Conservation (phyloP, 108 stramenopile genomes). For the Pseudonitzschia multistriata region DNA sequence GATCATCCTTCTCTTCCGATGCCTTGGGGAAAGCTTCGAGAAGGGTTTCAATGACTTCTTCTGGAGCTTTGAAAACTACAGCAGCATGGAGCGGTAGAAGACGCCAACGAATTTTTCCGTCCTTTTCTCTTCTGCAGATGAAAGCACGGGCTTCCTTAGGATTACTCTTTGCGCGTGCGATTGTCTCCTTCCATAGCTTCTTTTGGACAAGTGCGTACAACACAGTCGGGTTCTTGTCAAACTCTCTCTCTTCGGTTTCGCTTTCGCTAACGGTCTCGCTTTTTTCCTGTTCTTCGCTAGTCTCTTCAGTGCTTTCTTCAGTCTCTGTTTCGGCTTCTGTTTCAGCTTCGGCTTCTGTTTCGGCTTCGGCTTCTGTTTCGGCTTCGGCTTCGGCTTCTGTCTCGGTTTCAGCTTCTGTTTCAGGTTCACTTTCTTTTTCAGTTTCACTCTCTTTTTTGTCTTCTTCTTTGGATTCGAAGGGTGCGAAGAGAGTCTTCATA, state of each 20-base stretch:
- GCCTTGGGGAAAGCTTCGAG: slow-evolving; percentile 62
- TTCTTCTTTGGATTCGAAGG: background rate
- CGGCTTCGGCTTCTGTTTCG: background rate
- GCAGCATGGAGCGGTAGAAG: slow-evolving; percentile 85
- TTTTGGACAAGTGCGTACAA: slow-evolving; percentile 71
- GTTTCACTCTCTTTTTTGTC: background rate
- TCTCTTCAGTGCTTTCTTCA: background rate
- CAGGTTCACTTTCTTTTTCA: background rate
- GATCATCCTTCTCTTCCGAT: slow-evolving; percentile 75
- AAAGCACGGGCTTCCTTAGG: slow-evolving; percentile 67
- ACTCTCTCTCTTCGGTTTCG: slow-evolving; percentile 60
- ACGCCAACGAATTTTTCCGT: slow-evolving; percentile 80
- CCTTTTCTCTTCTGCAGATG: slow-evolving; percentile 71
- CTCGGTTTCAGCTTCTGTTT: background rate
- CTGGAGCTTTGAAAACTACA: slow-evolving; percentile 84
- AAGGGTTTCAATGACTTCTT: slow-evolving; percentile 57
- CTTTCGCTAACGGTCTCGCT: background rate
- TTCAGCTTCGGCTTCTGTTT: background rate
- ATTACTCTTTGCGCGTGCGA: slow-evolving; percentile 28
- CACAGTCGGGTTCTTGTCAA: slow-evolving; percentile 72
- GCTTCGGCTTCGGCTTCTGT: background rate
- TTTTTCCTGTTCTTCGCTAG: background rate
- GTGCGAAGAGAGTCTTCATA: background rate
- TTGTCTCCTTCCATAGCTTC: slow-evolving; percentile 69
- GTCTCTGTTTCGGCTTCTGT: background rate